Percentiles rank a stretch among this genome's conserved stretches.
phyloP scores from a whole-genome alignment of 2,329 filamentous ascomycete species.

The Pseudophaeomoniella oleicola region DNA sequence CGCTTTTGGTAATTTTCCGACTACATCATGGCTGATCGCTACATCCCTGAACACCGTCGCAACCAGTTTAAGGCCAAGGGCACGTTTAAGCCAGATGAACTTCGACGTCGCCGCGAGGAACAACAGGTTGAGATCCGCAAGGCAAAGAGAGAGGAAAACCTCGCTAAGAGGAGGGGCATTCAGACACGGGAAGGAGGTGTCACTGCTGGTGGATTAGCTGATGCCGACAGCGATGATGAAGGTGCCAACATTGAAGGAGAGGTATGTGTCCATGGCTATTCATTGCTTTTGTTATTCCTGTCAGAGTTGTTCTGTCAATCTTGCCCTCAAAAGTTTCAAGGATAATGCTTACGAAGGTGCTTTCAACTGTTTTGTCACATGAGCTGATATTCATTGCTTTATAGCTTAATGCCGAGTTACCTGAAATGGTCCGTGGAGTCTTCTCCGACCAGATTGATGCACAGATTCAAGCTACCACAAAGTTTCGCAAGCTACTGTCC shows the following conservation, averaged over 20 bases:
- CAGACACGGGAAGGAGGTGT: slow-evolving; percentile 55
- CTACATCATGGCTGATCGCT: slow-evolving; percentile 81
- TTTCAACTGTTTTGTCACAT: too few species aligned
- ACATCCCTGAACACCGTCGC: slow-evolving; percentile 97
- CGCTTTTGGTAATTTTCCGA: slow-evolving; percentile 1
- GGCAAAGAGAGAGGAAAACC: slow-evolving; percentile 95
- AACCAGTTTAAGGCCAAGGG: slow-evolving; percentile 99
- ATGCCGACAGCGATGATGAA: slow-evolving; percentile 88
- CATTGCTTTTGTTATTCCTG: too few species aligned
- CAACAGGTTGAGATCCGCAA: slow-evolving; percentile 99
- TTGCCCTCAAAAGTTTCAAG: too few species aligned
- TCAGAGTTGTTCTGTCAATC: too few species aligned
- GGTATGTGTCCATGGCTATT: too few species aligned
- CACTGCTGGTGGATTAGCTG: slow-evolving; percentile 51
- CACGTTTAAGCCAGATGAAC: slow-evolving; percentile 97
- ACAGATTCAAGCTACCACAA: slow-evolving; percentile 94
- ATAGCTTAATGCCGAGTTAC: slow-evolving; percentile 92
- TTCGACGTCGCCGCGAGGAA: slow-evolving; percentile 94
- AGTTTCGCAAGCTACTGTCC: slow-evolving; percentile 93
- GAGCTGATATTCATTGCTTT: too few species aligned
- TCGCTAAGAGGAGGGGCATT: slow-evolving; percentile 95
- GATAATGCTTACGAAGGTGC: too few species aligned
- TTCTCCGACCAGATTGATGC: slow-evolving; percentile 98
- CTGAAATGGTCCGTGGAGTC: slow-evolving; percentile 93
- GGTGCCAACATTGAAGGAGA: slow-evolving; percentile 87